A percentile compares a stretch with the other conserved stretches of the same genome.
phyloP scores from a whole-genome alignment of 805 yeast genomes.

The Yarrowia hollandica region DNA sequence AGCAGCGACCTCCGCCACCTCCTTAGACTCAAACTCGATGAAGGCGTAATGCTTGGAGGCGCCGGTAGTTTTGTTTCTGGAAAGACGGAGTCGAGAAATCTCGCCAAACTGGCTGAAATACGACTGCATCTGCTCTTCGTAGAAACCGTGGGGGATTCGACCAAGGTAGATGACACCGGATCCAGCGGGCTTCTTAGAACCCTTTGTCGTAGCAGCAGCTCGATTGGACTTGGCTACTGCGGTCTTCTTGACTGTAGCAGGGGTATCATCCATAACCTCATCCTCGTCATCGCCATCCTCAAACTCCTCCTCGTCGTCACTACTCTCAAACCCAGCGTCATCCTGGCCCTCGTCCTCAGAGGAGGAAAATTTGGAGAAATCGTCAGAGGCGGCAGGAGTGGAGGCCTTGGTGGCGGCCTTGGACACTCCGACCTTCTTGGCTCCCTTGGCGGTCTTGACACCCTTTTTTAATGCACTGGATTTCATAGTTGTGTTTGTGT shows the following conservation, averaged over 20 bases:
- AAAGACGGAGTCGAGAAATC: slow-evolving; percentile 71
- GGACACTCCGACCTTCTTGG: slow-evolving; percentile 17
- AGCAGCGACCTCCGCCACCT: slow-evolving; percentile 83
- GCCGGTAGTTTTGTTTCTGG: slow-evolving; percentile 89
- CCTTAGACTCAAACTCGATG: slow-evolving; percentile 71
- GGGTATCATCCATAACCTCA: slow-evolving; percentile 18
- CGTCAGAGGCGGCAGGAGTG: background rate
- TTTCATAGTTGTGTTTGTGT: slow-evolving; percentile 20
- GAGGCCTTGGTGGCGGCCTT: slow-evolving; percentile 7
- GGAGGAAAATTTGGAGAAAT: slow-evolving; percentile 21
- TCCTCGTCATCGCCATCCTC: slow-evolving; percentile 21
- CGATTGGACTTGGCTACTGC: slow-evolving; percentile 27
- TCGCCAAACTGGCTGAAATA: slow-evolving; percentile 92
- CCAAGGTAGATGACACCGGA: slow-evolving; percentile 82
- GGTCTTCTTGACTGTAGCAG: slow-evolving; percentile 6
- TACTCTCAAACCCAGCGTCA: slow-evolving; percentile 23
- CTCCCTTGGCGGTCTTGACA: slow-evolving; percentile 9
- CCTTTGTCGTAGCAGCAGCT: slow-evolving; percentile 8
- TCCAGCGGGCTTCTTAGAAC: slow-evolving; percentile 6
- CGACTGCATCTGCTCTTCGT: slow-evolving; percentile 66
- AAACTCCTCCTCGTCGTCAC: slow-evolving; percentile 26
- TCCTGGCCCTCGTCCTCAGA: slow-evolving; percentile 12
- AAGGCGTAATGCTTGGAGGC: slow-evolving; percentile 89
- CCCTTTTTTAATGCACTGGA: slow-evolving; percentile 25
- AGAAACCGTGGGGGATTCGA: slow-evolving; percentile 88